phyloP scores from a whole-genome alignment of 2,329 filamentous ascomycete species.

The Colletotrichum sp. region DNA sequence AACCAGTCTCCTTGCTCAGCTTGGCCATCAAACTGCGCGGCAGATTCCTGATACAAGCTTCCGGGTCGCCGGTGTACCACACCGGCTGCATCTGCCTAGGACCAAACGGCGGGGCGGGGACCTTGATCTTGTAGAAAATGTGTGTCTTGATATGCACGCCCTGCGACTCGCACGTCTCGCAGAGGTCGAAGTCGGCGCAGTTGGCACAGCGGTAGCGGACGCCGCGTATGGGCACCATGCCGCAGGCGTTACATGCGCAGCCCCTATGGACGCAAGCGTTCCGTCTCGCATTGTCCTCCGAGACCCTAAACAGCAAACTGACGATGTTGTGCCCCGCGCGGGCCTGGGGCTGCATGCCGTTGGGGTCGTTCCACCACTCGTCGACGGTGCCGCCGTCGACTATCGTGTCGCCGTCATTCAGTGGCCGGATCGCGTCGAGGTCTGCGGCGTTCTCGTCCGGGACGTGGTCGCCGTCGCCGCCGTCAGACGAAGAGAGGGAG shows the following conservation, averaged over 20 bases:
- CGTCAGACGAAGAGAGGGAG: constrained; percentile 40
- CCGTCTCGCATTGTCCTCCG: constrained; percentile 86
- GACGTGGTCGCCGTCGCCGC: constrained; percentile 38
- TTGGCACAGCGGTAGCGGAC: constrained; percentile 95
- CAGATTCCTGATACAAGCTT: constrained; percentile 71
- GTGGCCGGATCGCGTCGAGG: constrained; percentile 28
- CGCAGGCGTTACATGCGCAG: constrained; percentile 90
- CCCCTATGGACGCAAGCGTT: constrained; percentile 93
- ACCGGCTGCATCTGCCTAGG: constrained; percentile 81
- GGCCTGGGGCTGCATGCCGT: constrained; percentile 43
- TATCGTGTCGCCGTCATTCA: constrained; percentile 42
- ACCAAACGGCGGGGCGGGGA: constrained; percentile 85
- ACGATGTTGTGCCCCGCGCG: constrained; percentile 80
- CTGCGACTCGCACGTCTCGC: constrained; percentile 87
- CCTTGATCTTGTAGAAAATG: constrained; percentile 93
- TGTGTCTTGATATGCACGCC: constrained; percentile 86
- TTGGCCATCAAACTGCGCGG: constrained; percentile 68
- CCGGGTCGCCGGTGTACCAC: constrained; percentile 89
- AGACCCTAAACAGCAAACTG: constrained; percentile 87
- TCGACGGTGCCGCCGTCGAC: constrained; percentile 45
- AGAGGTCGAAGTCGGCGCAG: constrained; percentile 94
- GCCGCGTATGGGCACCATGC: constrained; percentile 86
- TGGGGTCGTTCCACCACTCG: constrained; percentile 58
- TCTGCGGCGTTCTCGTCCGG: constrained; percentile 47
- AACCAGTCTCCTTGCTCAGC: constrained; percentile 73